Conservation (phyloP, 2,329 filamentous ascomycete species). For the Thelonectria blattea region DNA sequence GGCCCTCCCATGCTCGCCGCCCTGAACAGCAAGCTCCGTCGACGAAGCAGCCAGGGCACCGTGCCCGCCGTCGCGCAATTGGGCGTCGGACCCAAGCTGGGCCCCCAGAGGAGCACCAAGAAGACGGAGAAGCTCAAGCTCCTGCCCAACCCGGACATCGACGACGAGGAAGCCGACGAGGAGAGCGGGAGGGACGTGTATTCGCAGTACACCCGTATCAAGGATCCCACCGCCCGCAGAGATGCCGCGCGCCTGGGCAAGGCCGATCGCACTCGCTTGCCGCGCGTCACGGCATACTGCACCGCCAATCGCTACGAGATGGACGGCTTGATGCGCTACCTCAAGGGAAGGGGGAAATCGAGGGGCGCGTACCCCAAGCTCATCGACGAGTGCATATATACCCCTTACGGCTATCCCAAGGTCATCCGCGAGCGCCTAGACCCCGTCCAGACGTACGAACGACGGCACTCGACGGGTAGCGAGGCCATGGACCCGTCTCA, state of each 20-base stretch:
- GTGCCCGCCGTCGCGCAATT: constrained; percentile 46
- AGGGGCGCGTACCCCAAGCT: constrained; percentile 85
- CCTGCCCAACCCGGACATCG: constrained; percentile 87
- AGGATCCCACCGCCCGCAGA: constrained; percentile 89
- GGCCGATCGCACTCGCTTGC: constrained; percentile 84
- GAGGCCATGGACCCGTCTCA: constrained; percentile 51
- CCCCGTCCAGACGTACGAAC: constrained; percentile 59
- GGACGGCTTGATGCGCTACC: constrained; percentile 85
- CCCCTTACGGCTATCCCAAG: constrained; percentile 82
- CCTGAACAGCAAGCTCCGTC: constrained; percentile 84
- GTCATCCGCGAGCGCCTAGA: constrained; percentile 38
- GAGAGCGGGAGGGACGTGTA: constrained; percentile 96
- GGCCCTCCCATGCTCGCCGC: constrained; percentile 71
- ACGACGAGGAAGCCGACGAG: constrained; percentile 78
- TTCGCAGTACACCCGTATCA: constrained; percentile 96
- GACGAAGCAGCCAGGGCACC: constrained; percentile 80
- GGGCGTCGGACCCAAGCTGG: constrained; percentile 70
- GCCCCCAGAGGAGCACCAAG: constrained; percentile 92
- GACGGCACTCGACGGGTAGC: constrained; percentile 79
- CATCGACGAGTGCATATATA: constrained; percentile 98
- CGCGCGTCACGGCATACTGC: constrained; percentile 94
- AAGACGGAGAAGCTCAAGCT: constrained; percentile 97
- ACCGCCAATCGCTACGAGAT: constrained; percentile 91
- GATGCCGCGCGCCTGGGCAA: constrained; percentile 94
- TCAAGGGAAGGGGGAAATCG: constrained; percentile 82